Conservation (phyloP, 1,139 yeast genomes). For the Hansenula anomala region DNA sequence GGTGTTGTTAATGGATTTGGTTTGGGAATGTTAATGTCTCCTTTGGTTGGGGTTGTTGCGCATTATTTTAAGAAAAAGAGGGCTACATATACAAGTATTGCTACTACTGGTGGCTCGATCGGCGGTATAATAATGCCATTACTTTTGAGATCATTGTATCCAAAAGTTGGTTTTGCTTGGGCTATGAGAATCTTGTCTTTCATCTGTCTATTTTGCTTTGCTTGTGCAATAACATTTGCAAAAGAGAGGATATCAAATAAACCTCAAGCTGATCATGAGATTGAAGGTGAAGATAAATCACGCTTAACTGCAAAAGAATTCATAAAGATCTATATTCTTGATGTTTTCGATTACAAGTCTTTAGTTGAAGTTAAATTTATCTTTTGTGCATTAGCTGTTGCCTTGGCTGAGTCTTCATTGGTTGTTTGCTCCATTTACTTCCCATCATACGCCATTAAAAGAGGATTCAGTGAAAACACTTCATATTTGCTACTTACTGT, state of each 20-base stretch:
- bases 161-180: constrained; percentile 50
- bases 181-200: constrained; percentile 54
- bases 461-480: constrained; percentile 46
- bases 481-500: constrained; percentile 51
- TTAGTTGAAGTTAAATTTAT: constrained; percentile 20
- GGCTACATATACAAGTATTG: constrained; percentile 58
- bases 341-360: constrained; percentile 23
- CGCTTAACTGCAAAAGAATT: not conserved
- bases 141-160: constrained; percentile 48
- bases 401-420: constrained; percentile 37
- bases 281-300: not conserved
- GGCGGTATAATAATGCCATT: constrained; percentile 67
- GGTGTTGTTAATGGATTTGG: constrained; percentile 57
- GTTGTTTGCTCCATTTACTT: constrained; percentile 44
- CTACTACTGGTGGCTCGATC: constrained; percentile 63
- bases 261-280: not conserved
- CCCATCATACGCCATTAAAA: constrained; percentile 49
- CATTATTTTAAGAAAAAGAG: constrained; percentile 61
- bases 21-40: constrained; percentile 48
- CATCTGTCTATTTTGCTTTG: constrained; percentile 22
- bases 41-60: constrained; percentile 47
- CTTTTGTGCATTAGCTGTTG: constrained; percentile 21
- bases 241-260: constrained; percentile 18
- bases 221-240: constrained; percentile 26
- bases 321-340: constrained; percentile 6